Evolutionary conservation across 345 rosid genomes (phyloP), one percentile per base, ranked within the genome.

Genomic region (Bruguiera parviflora): DNA sequence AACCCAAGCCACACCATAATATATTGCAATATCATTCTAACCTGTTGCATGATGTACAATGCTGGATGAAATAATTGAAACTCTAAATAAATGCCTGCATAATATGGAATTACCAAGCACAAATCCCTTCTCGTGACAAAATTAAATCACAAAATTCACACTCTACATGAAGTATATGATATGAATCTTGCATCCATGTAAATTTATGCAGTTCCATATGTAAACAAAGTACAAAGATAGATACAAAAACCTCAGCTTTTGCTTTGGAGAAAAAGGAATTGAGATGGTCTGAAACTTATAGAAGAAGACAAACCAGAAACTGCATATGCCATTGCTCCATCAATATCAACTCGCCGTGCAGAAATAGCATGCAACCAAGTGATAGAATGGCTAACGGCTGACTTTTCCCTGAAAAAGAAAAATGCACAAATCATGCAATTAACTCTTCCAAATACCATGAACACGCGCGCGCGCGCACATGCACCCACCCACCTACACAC

Each of bases 351-450:
- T 55, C 67, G 77, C 68, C 83, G 80, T 39, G 81, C 96, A 18
- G 86, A 35, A 76, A 94, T 24, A 0, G 97, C 87, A 70, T 88
- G 84, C 33, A 84, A 83, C 97, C 97, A 94, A 61, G 92, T 88
- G 39, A 91, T 85, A 60, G 90, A 82, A 71, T 90, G 98, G 77
- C 96, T 88, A 29, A 84, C 88, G 4, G 95, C 96, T 28, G 96
- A 92, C 72, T 88, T 83, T 78, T 92, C 98, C 80, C 96, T 89
- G 76, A 0, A 74, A 64, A 57, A 7, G 37, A 33, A 2, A 56
- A 8, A 10, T 0, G 22, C 10, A 61, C 37, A 47, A n/a, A 63
- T 3, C 10, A 18, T 22, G 5, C 49, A 10, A 29, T 21, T 32
- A 15, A 46, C 49, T 43, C 49, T 25, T 39, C n/a, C 24, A 0